Base-by-base conservation (phyloP, 169 alveolate genomes). In the Amoebophrya sp. region DNA sequence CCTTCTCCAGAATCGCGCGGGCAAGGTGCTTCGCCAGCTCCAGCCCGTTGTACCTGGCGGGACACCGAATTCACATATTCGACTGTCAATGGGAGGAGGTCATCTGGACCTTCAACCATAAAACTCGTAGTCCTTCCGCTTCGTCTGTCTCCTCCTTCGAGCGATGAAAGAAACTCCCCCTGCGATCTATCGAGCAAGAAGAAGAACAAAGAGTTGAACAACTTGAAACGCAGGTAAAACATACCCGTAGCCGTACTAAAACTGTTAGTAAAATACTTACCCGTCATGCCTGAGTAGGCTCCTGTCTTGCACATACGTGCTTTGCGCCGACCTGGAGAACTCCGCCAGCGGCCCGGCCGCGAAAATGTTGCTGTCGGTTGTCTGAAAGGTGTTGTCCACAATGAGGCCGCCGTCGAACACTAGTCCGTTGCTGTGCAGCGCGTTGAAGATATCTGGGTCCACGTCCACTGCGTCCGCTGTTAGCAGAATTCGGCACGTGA, bases 291-390 rank as follows among this genome's bases (percentile, higher is more conserved):
- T 58, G 4, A 58, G 78, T n/a, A 58, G 78, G 10, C 23, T 2
- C 34, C 78, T 13, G 78, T 58, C 78, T 2, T 16, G 78, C 78
- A 58, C 78, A 29, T 58, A n/a, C 0, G 10, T n/a, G 26, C 34
- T 58, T 29, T 58, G 78, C 23, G 78, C 78, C 7, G 29, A 7
- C 23, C 78, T 58, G 20, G 97, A 95, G 94, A 96, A 96, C 91
- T 96, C 98, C 91, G 97, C 95, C 39, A 96, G 93, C 67, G 95
- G 92, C 4, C 98, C 98, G 70, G 97, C 97, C 0, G 97, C 97
- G 90, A 95, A 96, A 38, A 96, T 96, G 38, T 94, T 93, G 20
- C 94, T 94, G 92, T 96, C 97, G 38, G 97, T 96, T 0, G 98
- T 96, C 91, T 95, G 93, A 94, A 96, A 96, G 89, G 95, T 94